A percentile compares a stretch with the other conserved stretches of the same genome.
Evolutionary conservation across 148 eudicot species (phyloP).

Genomic region (Polygonum maritimum): DNA sequence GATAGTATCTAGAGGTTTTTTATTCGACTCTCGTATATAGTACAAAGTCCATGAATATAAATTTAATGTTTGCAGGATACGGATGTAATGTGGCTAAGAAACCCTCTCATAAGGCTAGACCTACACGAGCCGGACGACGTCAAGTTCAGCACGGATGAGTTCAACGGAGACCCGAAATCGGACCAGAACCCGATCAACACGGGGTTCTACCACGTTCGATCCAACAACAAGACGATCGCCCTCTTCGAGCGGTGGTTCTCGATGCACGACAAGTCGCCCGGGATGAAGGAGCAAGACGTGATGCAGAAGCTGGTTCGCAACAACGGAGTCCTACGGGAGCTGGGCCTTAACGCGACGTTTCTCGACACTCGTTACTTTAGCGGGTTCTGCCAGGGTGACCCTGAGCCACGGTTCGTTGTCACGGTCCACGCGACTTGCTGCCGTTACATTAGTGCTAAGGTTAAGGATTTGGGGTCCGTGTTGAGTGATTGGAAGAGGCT

Average conservation of each 20-base stretch:
- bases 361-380: constrained; percentile 52
- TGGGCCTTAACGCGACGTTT: constrained; percentile 29
- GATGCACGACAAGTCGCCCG: constrained; percentile 34
- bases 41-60: no score
- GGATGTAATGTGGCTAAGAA: constrained; percentile 62
- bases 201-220: constrained; percentile 59
- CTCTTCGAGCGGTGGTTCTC: constrained; percentile 54
- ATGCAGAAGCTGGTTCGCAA: constrained; percentile 20
- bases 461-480: constrained; percentile 35
- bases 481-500: constrained; percentile 43
- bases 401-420: constrained; percentile 28
- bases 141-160: constrained; percentile 34
- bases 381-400: constrained; percentile 54
- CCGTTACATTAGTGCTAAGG: constrained; percentile 53
- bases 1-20: no score
- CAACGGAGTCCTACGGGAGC: constrained; percentile 17
- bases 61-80: constrained; percentile 30
- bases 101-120: constrained; percentile 40
- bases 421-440: constrained; percentile 88
- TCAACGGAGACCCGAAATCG: constrained; percentile 30
- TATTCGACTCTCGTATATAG: no score
- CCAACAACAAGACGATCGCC: constrained; percentile 53
- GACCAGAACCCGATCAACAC: constrained; percentile 47
- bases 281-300: constrained; percentile 71
- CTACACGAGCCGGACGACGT: constrained; percentile 28